These are phyloP conservation scores for Talaromyces borbonicus DNA, from an alignment of 495 filamentous ascomycete genomes.

Conservation along the genomic window DNA sequence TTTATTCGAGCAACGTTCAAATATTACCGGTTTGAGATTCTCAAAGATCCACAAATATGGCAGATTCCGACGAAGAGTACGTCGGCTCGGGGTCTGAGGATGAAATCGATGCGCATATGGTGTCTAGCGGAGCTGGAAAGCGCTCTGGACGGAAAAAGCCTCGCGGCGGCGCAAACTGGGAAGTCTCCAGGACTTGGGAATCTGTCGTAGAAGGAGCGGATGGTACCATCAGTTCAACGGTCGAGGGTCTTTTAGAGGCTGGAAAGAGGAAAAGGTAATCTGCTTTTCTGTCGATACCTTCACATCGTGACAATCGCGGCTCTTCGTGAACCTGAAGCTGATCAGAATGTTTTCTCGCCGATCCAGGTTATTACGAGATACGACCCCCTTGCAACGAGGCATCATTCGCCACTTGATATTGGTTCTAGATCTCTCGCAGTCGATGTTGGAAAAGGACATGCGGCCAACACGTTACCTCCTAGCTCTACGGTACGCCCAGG, in stretches of 20 bases:
- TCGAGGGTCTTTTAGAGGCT: slow-evolving; percentile 60
- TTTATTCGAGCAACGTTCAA: no score
- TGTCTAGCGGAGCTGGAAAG: slow-evolving; percentile 25
- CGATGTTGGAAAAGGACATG: slow-evolving; percentile 93
- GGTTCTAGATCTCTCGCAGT: slow-evolving; percentile 83
- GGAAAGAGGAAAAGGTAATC: slow-evolving; percentile 65
- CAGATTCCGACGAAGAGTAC: slow-evolving; percentile 72
- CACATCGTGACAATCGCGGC: neutral
- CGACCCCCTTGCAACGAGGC: slow-evolving; percentile 86
- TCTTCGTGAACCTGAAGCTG: slow-evolving; percentile 1
- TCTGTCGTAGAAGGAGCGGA: slow-evolving; percentile 61
- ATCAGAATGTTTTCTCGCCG: slow-evolving; percentile 6
- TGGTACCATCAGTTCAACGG: slow-evolving; percentile 60
- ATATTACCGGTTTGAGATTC: no score
- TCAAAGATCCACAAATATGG: slow-evolving; percentile 23
- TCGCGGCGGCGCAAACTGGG: slow-evolving; percentile 48
- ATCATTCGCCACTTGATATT: slow-evolving; percentile 93
- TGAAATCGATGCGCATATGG: slow-evolving; percentile 47
- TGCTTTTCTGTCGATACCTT: neutral
- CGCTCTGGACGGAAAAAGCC: slow-evolving; percentile 37
- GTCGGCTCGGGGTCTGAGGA: slow-evolving; percentile 69
- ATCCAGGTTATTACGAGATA: slow-evolving; percentile 75
- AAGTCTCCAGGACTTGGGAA: slow-evolving; percentile 52
- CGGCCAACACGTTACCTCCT: slow-evolving; percentile 78
- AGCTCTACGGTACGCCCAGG: slow-evolving; percentile 70